Percentiles rank a stretch among this genome's conserved stretches.
Conservation (phyloP, 257 asterid species). For the Solanum clarkiae region DNA sequence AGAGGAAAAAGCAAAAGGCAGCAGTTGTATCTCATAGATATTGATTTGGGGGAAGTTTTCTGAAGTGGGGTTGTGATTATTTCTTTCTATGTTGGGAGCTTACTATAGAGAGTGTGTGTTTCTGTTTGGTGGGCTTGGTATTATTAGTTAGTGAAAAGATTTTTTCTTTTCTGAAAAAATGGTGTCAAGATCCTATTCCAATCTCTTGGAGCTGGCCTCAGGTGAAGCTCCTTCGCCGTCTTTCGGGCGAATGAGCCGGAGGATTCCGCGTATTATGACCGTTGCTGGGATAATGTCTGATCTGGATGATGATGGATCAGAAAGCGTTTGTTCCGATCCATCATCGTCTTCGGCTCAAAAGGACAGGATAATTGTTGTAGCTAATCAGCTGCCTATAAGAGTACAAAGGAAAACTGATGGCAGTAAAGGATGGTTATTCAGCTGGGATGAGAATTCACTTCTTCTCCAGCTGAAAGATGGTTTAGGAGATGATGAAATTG, state of each 20-base stretch:
- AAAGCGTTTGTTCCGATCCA: conserved; percentile 49
- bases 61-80: neutral
- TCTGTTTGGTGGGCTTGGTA: conserved; percentile 11
- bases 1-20: neutral
- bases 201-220: conserved; percentile 71
- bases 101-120: conserved; percentile 2
- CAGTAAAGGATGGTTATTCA: conserved; percentile 54
- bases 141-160: conserved; percentile 5
- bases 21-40: neutral
- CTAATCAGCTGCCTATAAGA: conserved; percentile 75
- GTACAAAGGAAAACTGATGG: conserved; percentile 44
- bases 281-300: conserved; percentile 82
- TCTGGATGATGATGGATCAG: conserved; percentile 55
- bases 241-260: conserved; percentile 44
- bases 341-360: conserved; percentile 57
- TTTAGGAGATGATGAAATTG: conserved; percentile 56
- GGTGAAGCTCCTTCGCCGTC: conserved; percentile 74
- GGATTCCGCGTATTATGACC: conserved; percentile 76
- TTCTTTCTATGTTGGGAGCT: conserved; percentile 10
- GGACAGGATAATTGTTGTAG: conserved; percentile 77
- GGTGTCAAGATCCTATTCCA: conserved; percentile 89
- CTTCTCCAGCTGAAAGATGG: conserved; percentile 72
- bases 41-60: neutral
- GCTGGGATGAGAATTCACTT: conserved; percentile 76
- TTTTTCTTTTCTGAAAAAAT: neutral